A percentile compares a stretch with the other conserved stretches of the same genome.
phyloP scores from a whole-genome alignment of 129 eudicot species.

The Silybum marianum region DNA sequence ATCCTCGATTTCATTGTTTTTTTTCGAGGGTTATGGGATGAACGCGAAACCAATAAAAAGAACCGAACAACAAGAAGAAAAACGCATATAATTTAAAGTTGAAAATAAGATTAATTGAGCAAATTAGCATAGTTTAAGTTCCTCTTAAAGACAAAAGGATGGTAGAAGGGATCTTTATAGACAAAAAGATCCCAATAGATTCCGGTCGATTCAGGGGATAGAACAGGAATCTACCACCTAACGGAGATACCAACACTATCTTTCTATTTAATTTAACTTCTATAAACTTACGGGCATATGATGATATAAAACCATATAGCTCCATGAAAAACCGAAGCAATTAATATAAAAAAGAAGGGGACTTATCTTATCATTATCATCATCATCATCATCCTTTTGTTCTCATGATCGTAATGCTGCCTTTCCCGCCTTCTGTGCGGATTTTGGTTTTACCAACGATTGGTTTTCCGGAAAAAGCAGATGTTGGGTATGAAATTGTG shows the following conservation, averaged over 20 bases:
- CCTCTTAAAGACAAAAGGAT: constrained; percentile 4
- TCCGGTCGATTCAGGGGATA: constrained; percentile 34
- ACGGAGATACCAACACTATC: constrained; percentile 13
- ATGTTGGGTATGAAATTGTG: constrained; percentile 58
- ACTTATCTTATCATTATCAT: constrained; percentile 46
- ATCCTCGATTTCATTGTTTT: not conserved
- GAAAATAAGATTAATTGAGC: constrained; percentile 27
- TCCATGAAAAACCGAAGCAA: constrained; percentile 21
- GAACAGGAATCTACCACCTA: constrained; percentile 44
- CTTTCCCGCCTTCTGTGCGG: constrained; percentile 95
- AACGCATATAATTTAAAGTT: not conserved
- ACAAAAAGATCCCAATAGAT: constrained; percentile 45
- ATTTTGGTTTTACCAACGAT: constrained; percentile 93
- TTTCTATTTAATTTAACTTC: constrained; percentile 8
- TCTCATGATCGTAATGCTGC: constrained; percentile 98
- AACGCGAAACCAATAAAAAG: not conserved
- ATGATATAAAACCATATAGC: constrained; percentile 3
- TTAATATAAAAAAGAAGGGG: not conserved
- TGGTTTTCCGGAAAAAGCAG: constrained; percentile 92
- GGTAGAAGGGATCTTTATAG: constrained; percentile 48
- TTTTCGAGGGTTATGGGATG: not conserved
- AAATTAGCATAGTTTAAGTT: constrained; percentile 41
- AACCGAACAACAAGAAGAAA: not conserved
- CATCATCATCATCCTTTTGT: constrained; percentile 80
- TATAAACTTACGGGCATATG: constrained; percentile 22